phyloP scores from a whole-genome alignment of 352 stramenopile genomes.

The Thalassiosira gravida region DNA sequence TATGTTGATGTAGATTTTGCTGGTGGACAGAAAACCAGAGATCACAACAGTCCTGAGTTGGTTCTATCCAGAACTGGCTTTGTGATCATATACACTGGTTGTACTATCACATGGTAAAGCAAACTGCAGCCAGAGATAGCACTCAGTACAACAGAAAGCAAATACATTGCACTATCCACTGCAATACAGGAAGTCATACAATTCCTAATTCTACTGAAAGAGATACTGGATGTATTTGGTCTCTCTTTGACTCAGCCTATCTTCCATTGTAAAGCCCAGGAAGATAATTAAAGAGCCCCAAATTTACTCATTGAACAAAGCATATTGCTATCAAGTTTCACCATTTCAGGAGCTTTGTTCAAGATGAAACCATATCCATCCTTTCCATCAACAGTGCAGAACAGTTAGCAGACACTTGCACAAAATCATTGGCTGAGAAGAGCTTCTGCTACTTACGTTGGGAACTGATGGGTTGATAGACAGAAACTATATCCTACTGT shows the following conservation, averaged over 20 bases:
- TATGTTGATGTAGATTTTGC: constrained; percentile 55
- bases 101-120: constrained; percentile 13
- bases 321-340: constrained; percentile 29
- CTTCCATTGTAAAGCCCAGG: constrained; percentile 12
- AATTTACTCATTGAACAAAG: constrained; percentile 40
- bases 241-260: background rate
- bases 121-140: constrained; percentile 26
- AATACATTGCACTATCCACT: background rate
- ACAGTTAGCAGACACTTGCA: background rate
- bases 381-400: background rate
- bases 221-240: background rate
- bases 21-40: constrained; percentile 28
- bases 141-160: background rate
- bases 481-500: background rate
- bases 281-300: constrained; percentile 23
- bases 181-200: background rate
- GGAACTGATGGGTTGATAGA: constrained; percentile 1
- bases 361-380: background rate
- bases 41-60: background rate
- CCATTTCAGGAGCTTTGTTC: background rate
- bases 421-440: background rate
- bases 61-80: constrained; percentile 10
- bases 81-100: constrained; percentile 8
- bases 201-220: constrained; percentile 8
- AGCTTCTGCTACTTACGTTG: background rate